Evolutionary conservation across 2,329 filamentous ascomycete species (phyloP), one percentile per base, ranked within the genome.

Genomic region (Trichoderma aggressivum): DNA sequence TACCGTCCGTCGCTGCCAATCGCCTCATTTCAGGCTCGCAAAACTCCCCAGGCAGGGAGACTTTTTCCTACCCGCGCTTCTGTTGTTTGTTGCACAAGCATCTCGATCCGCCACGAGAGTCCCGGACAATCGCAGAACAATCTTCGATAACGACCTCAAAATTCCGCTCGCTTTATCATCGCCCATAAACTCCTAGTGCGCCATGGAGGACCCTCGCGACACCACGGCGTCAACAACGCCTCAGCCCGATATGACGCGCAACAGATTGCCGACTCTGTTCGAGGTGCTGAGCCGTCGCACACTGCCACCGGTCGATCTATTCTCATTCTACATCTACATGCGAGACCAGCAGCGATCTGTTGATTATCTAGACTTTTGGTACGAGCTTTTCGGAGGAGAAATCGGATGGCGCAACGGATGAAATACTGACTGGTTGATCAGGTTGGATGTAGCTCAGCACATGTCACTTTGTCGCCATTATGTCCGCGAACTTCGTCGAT

Each of bases 291-390:
- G 94, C 80, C 90, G 97, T 75, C 91, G 94, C 74, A 99, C 96
- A n/a, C 87, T 97, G 24, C 93, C 97, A 62, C 96, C 96, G 0
- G 95, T 99, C 71, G 97, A 99, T 79, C 86, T 99, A 12, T 99
- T 97, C 82, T 98, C 94, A 2, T 99, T 99, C 85, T 99, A 99
- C 83, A 99, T 99, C 77, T 99, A 97, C 83, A 99, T 99, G 96
- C 90, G 96, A 78, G 97, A 99, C 81, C 94, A 98, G 82, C 96
- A 99, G 82, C 90, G 94, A 80, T 98, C 95, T 8, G 96, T 99
- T 14, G 96, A 99, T 79, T 99, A 99, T 78, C 85, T 99, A 55
- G 96, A 99, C 80, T 99, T 99, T 82, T 99, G 97, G 96, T 98
- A 85, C 1, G 39, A 12, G 7, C 16, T 53, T 61, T 26, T 32